Base-by-base conservation (phyloP, 495 filamentous ascomycete genomes). In the Aspergillus diversus region DNA sequence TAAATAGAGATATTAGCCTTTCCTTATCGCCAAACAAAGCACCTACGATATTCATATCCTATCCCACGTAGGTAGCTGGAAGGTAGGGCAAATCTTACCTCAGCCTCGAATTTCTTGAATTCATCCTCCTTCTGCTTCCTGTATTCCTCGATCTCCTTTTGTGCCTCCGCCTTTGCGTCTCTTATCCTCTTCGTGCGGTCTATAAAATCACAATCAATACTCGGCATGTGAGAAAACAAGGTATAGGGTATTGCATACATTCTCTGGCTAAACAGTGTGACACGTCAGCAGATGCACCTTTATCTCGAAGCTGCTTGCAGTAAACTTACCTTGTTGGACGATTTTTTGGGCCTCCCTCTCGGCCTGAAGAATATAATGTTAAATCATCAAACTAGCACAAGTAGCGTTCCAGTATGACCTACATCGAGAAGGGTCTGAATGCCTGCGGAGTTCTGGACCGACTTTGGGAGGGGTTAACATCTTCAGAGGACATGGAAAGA, bases 281-380 rank as follows among this genome's bases (percentile, higher is more conserved):
- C 57, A 60, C 63, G 70, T 82, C 60, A 83, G 75, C 72, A 65
- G 47, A 60, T 49, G 52, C 50, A 48, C 32, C 32, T 21, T 13
- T 35, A 60, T 50, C n/a, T 17, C 53, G 52, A n/a, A 27, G 33
- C 27, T 48, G 17, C 11, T 42, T 7, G 8, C 33, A 35, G 32
- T 32, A 49, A 34, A 71, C 78, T 42, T 71, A 95, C 93, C 88
- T 89, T 93, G 90, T 76, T 97, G 93, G 35, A 99, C 95, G 75
- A 98, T 99, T 84, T 97, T 97, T 80, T 97, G 93, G 66, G 95
- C 95, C 80, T 99, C 95, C 81, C 92, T 89, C 86, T 99, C 95
- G 57, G 96, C 93, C 95, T 98, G 72, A 33, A 55, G 21, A 42
- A 16, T 27, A 16, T 48, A 33, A 31, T 33, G 61, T 67, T 53